phyloP scores from a whole-genome alignment of 192 early-diverging fungal genomes.

The Coemansia sp. region DNA sequence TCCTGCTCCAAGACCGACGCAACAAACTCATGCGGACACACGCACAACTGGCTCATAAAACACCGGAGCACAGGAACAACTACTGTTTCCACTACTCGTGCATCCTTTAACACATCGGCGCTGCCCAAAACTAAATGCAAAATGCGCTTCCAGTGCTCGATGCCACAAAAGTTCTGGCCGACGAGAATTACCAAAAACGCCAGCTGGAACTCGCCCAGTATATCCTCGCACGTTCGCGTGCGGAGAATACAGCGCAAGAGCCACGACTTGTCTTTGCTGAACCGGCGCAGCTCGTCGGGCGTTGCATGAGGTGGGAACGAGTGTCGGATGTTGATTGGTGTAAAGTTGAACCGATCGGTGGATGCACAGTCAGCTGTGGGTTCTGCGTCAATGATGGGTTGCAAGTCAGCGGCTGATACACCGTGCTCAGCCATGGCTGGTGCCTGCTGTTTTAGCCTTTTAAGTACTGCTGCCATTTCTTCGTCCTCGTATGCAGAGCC shows the following conservation, averaged over 20 bases:
- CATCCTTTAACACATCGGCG: conserved; percentile 58
- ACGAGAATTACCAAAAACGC: conserved; percentile 76
- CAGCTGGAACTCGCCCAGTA: conserved; percentile 83
- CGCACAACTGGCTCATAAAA: conserved; percentile 1
- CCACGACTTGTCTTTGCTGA: conserved; percentile 89
- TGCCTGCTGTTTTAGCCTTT: conserved; percentile 9
- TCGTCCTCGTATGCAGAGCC: conserved; percentile 63
- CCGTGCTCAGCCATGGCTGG: not conserved
- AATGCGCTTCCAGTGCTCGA: conserved; percentile 84
- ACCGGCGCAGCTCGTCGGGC: conserved; percentile 66
- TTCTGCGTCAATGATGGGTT: conserved; percentile 1
- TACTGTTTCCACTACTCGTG: conserved; percentile 6
- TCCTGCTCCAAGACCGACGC: conserved; percentile 36
- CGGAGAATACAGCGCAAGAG: conserved; percentile 49
- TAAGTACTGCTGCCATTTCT: conserved; percentile 47
- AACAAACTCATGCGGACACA: conserved; percentile 38
- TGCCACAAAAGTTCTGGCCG: conserved; percentile 79
- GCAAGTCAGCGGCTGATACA: not conserved
- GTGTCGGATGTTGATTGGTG: conserved; percentile 72
- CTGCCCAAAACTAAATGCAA: conserved; percentile 69
- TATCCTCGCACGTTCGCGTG: conserved; percentile 1
- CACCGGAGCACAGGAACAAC: conserved; percentile 57
- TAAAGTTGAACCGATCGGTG: conserved; percentile 57
- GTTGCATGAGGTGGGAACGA: conserved; percentile 78
- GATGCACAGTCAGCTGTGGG: not conserved